Evolutionary conservation across 257 asterid species (phyloP).

Genomic region (Solanum medicagineum): DNA sequence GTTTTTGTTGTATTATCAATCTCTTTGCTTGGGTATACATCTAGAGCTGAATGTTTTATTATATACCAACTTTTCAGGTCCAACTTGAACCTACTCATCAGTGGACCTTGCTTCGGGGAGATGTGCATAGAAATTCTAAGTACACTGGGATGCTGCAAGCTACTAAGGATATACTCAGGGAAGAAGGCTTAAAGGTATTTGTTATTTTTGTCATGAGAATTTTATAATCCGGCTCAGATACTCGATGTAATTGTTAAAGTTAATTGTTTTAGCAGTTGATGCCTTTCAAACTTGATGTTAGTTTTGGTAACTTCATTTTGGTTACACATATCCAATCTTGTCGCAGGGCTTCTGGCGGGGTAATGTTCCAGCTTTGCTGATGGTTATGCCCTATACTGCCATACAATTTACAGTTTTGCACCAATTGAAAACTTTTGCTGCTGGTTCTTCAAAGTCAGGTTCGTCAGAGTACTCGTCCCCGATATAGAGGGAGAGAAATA

Average conservation of each 20-base stretch:
- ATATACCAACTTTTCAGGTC: constrained; percentile 34
- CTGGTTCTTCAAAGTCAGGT: constrained; percentile 92
- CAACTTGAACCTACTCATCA: constrained; percentile 83
- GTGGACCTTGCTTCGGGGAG: constrained; percentile 56
- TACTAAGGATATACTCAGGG: constrained; percentile 71
- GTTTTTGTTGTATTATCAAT: not conserved
- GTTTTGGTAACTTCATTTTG: not conserved
- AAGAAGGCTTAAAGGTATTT: constrained; percentile 80
- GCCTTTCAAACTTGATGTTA: not conserved
- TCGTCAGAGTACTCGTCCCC: not conserved
- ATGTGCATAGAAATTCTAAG: constrained; percentile 42
- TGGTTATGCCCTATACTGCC: constrained; percentile 96
- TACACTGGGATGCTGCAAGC: constrained; percentile 94
- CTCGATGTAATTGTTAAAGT: not conserved
- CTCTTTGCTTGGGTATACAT: not conserved
- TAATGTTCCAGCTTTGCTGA: constrained; percentile 86
- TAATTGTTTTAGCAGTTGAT: not conserved
- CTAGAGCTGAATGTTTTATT: not conserved
- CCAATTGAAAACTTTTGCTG: constrained; percentile 58
- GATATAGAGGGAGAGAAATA: not conserved
- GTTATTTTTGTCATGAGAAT: not conserved
- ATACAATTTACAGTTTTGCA: constrained; percentile 78
- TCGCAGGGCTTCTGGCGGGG: constrained; percentile 96
- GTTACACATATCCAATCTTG: not conserved
- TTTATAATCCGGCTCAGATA: not conserved